phyloP scores from a whole-genome alignment of 371 early-diverging fungal genomes.

The Mucor sp. region DNA sequence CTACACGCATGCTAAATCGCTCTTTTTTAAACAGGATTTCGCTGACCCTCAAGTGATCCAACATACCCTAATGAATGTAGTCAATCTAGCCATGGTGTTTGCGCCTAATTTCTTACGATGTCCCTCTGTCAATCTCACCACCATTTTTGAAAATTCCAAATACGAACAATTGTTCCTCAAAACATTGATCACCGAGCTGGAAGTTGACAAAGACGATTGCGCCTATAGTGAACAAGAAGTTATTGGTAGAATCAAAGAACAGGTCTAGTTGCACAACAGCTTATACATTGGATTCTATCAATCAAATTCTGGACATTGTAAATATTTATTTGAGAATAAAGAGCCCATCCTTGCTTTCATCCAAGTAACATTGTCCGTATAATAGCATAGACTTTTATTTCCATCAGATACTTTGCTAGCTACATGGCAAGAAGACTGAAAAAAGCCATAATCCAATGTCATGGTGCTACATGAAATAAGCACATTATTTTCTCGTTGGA shows the following conservation, averaged over 20 bases:
- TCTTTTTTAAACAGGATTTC: constrained; percentile 65
- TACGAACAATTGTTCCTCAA: constrained; percentile 56
- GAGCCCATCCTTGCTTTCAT: not conserved
- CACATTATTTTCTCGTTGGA: constrained; percentile 19
- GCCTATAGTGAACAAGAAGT: constrained; percentile 17
- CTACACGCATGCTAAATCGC: not conserved
- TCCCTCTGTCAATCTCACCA: constrained; percentile 74
- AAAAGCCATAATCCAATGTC: not conserved
- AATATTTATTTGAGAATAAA: not conserved
- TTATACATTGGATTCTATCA: not conserved
- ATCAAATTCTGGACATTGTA: not conserved
- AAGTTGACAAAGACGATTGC: constrained; percentile 29
- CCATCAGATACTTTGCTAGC: no score
- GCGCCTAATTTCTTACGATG: constrained; percentile 93
- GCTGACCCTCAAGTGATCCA: constrained; percentile 67
- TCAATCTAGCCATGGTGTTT: constrained; percentile 95
- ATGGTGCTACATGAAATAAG: constrained; percentile 2
- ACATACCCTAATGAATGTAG: constrained; percentile 84
- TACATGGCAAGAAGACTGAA: not conserved
- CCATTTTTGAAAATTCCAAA: constrained; percentile 83
- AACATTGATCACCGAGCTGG: constrained; percentile 32
- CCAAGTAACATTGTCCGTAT: no score
- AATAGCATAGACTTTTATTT: no score
- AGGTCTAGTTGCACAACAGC: not conserved
- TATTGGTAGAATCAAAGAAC: constrained; percentile 14